Evolutionary conservation across 495 filamentous ascomycete species (phyloP).

Genomic region (Penicillium flavigenum): DNA sequence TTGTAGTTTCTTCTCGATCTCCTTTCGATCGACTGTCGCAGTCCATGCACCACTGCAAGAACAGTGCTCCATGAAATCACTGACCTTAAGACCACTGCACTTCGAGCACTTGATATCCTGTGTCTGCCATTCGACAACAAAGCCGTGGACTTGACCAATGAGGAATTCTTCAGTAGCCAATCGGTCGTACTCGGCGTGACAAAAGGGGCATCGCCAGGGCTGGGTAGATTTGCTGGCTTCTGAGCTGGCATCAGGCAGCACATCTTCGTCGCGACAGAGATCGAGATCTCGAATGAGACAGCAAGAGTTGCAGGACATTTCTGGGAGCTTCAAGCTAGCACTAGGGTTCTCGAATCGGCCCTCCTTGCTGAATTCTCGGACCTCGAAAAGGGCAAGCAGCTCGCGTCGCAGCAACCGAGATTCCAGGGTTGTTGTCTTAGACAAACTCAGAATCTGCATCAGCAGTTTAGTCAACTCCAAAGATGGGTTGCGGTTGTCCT

Average conservation of each 20-base stretch:
- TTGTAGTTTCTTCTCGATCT: conserved; percentile 60
- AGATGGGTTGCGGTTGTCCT: conserved; percentile 67
- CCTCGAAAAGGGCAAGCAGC: conserved; percentile 82
- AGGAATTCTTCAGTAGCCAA: conserved; percentile 81
- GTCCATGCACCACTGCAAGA: conserved; percentile 84
- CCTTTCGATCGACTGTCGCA: conserved; percentile 66
- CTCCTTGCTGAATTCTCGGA: conserved; percentile 88
- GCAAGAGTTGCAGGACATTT: conserved; percentile 83
- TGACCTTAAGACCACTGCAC: conserved; percentile 58
- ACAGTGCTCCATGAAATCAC: conserved; percentile 97
- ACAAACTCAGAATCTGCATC: conserved; percentile 85
- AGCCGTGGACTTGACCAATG: conserved; percentile 70
- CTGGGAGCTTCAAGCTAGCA: conserved; percentile 65
- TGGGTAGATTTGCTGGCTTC: conserved; percentile 42
- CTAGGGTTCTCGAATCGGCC: conserved; percentile 85
- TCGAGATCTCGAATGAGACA: conserved; percentile 87
- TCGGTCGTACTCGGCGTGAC: conserved; percentile 70
- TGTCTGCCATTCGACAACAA: conserved; percentile 76
- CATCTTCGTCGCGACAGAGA: conserved; percentile 86
- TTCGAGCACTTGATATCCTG: conserved; percentile 86
- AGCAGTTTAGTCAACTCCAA: conserved; percentile 88
- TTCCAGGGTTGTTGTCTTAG: conserved; percentile 77
- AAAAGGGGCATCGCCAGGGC: conserved; percentile 77
- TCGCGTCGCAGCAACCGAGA: conserved; percentile 84
- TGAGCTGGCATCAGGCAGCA: conserved; percentile 57